A percentile compares a stretch with the other conserved stretches of the same genome.
Evolutionary conservation across 139 green algal genomes (phyloP).

Genomic region (Chlamydomonas applanata): DNA sequence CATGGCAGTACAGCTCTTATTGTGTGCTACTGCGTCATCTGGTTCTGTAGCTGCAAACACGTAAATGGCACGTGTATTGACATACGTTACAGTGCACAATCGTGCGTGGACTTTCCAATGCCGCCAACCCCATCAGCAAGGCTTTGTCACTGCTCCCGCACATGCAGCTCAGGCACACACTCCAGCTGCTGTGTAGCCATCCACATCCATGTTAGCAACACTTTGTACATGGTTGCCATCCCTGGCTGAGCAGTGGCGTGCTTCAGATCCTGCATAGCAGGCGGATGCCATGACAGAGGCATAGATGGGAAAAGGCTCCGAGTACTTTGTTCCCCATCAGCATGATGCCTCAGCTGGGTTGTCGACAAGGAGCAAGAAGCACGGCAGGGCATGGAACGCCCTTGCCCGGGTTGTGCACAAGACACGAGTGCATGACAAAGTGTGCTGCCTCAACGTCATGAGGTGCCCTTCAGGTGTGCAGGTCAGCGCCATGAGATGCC

Average conservation of each 20-base stretch:
- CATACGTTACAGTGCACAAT: no score
- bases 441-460: no score
- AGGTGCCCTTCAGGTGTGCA: no score
- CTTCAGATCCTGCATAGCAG: neutral
- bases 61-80: no score
- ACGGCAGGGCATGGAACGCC: no score
- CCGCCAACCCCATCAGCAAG: neutral
- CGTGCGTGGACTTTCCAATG: neutral
- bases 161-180: neutral
- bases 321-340: neutral
- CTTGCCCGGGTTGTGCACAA: no score
- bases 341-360: neutral
- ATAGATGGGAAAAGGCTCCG: neutral
- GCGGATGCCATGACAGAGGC: neutral
- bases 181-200: neutral
- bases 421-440: no score
- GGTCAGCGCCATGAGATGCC: no score
- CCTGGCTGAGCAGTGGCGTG: neutral
- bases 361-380: no score
- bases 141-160: neutral
- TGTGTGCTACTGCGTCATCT: no score
- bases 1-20: no score
- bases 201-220: neutral
- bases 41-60: no score
- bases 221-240: neutral